Evolutionary conservation across 2,329 filamentous ascomycete genomes (phyloP), one percentile per base, ranked within the genome.

Genomic region (Chrysoporthe deuterocubensis): DNA sequence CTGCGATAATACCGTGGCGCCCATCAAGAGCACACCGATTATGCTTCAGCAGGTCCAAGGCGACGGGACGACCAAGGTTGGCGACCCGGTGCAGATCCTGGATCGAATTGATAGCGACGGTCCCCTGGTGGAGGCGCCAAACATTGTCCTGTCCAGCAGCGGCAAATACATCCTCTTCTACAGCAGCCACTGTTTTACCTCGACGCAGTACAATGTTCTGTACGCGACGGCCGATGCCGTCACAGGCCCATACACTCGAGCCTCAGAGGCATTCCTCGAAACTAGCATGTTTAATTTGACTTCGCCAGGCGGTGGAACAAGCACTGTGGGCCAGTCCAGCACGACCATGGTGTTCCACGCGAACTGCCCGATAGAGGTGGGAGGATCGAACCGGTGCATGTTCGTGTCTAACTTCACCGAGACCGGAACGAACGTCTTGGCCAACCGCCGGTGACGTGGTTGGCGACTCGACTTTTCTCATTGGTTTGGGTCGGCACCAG

Each of bases 141-240:
- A 81, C 66, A 72, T 90, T 26, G 76, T 87, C 14, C 75, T 75
- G n/a, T 78, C 79, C 3, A 73, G 71, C 0, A 80, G 81, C 21
- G 84, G 84, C 4, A 78, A 80, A 16, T 90, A 90, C 73, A 81
- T 88, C 62, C 77, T 91, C 56, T 89, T 90, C 75, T 91, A 85
- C 77, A 88, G 85, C 72, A 85, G 84, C 54, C 84, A 89, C 66
- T 89, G 87, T 76, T 90, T 81, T 75, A 82, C 81, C 1, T 81
- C 83, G 37, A 75, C 82, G 2, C 73, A 74, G 48, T 90, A 90
- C 75, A 85, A 89, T 72, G 81, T 89, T n/a, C 83, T 84, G 65
- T 90, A 87, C 73, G 88, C 88, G 2, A 85, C 84, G 8, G 66
- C 69, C n/a, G 58, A 68, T 52, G 37, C 63, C 16, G 62, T 70